Evolutionary conservation across 345 rosid species (phyloP).

Genomic region (Citrus unshiu): DNA sequence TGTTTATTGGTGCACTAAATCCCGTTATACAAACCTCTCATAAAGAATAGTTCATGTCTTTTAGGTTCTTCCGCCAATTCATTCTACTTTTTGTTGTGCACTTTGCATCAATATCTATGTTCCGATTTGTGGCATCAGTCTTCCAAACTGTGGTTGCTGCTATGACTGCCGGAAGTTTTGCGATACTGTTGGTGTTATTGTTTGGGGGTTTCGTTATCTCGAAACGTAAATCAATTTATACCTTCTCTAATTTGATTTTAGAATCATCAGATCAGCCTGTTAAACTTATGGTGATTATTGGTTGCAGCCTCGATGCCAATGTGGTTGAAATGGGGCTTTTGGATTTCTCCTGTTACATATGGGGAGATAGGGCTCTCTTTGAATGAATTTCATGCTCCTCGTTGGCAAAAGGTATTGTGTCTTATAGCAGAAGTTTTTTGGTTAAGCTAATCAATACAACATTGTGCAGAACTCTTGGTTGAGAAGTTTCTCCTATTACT

Average conservation of each 20-base stretch:
- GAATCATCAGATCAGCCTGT: background rate
- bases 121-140: background rate
- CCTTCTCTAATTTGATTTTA: background rate
- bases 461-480: background rate
- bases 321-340: slow-evolving; percentile 76
- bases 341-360: slow-evolving; percentile 64
- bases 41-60: background rate
- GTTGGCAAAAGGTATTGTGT: slow-evolving; percentile 54
- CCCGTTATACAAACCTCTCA: too few relatives aligned
- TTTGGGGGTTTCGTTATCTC: background rate
- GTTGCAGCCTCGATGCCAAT: slow-evolving; percentile 60
- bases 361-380: slow-evolving; percentile 57
- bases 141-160: background rate
- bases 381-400: slow-evolving; percentile 68
- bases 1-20: background rate
- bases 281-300: background rate
- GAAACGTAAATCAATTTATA: background rate
- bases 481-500: background rate
- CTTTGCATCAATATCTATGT: background rate
- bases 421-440: background rate
- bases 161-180: background rate
- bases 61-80: background rate
- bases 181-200: background rate
- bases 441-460: background rate
- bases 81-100: background rate